phyloP scores from a whole-genome alignment of 768 basidiomycete species.

The Boletellus sp. region DNA sequence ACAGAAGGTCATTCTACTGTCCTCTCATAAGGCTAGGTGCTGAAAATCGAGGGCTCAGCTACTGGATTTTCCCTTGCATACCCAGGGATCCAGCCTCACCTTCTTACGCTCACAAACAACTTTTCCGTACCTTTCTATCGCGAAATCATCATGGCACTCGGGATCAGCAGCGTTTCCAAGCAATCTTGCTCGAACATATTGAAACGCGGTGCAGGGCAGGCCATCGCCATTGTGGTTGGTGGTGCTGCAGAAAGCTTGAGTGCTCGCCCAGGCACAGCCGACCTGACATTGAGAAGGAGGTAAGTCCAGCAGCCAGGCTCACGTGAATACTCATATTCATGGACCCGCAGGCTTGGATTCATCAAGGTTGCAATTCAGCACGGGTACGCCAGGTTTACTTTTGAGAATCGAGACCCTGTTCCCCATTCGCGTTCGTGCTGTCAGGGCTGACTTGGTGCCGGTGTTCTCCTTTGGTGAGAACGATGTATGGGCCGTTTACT shows the following conservation, averaged over 20 bases:
- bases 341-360: slow-evolving; percentile 68
- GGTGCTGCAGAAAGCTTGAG: slow-evolving; percentile 93
- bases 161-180: slow-evolving; percentile 92
- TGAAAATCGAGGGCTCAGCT: slow-evolving; percentile 41
- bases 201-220: slow-evolving; percentile 50
- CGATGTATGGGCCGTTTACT: slow-evolving; percentile 56
- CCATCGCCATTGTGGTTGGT: slow-evolving; percentile 94
- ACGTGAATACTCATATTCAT: not conserved
- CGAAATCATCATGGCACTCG: slow-evolving; percentile 81
- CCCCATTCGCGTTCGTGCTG: slow-evolving; percentile 1
- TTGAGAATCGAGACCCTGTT: not conserved
- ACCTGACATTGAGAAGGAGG: slow-evolving; percentile 75
- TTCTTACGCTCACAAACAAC: slow-evolving; percentile 86
- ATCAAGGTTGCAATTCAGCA: slow-evolving; percentile 92
- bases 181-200: slow-evolving; percentile 88
- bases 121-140: slow-evolving; percentile 93
- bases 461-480: slow-evolving; percentile 99
- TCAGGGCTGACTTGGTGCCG: slow-evolving; percentile 90
- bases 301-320: slow-evolving; percentile 17
- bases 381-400: slow-evolving; percentile 48
- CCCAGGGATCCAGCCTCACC: slow-evolving; percentile 89
- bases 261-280: slow-evolving; percentile 96
- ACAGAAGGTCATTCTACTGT: slow-evolving; percentile 68
- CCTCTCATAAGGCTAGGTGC: not conserved
- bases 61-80: slow-evolving; percentile 88